A percentile compares a stretch with the other conserved stretches of the same genome.
These are phyloP conservation scores for Chrysanthemum makinoi DNA, from an alignment of 129 eudicot genomes.

Conservation along the genomic window DNA sequence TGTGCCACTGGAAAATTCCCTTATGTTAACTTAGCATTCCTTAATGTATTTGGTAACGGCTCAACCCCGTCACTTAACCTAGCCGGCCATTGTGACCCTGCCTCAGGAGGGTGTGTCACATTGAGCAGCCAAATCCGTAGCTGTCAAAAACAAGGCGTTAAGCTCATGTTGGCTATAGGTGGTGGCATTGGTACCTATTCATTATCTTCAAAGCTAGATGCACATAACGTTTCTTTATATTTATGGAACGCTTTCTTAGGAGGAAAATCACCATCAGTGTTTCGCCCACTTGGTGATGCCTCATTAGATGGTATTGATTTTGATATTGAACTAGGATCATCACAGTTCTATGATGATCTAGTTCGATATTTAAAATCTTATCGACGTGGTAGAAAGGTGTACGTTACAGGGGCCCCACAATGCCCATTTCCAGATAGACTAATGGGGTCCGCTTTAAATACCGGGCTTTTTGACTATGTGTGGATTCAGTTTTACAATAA, in stretches of 20 bases:
- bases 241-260: conserved; percentile 70
- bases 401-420: conserved; percentile 55
- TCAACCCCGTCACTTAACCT: conserved; percentile 60
- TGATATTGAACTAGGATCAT: conserved; percentile 58
- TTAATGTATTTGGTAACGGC: conserved; percentile 60
- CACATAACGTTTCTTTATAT: conserved; percentile 46
- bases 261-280: conserved; percentile 42
- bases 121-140: conserved; percentile 34
- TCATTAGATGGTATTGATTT: conserved; percentile 71
- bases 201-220: conserved; percentile 51
- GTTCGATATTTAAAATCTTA: conserved; percentile 39
- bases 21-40: conserved; percentile 62
- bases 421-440: conserved; percentile 49
- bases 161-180: conserved; percentile 71
- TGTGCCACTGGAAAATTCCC: conserved; percentile 63
- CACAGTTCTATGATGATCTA: conserved; percentile 42
- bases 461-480: conserved; percentile 57
- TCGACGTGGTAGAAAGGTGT: conserved; percentile 26
- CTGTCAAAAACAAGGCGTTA: conserved; percentile 57
- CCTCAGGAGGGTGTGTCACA: conserved; percentile 37
- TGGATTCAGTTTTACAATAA: conserved; percentile 87
- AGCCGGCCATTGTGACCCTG: conserved; percentile 75
- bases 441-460: conserved; percentile 43
- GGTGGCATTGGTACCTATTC: conserved; percentile 63
- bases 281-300: conserved; percentile 65